These are phyloP conservation scores for Linderina pennispora DNA, from an alignment of 192 early-diverging fungal species.

Conservation along the genomic window DNA sequence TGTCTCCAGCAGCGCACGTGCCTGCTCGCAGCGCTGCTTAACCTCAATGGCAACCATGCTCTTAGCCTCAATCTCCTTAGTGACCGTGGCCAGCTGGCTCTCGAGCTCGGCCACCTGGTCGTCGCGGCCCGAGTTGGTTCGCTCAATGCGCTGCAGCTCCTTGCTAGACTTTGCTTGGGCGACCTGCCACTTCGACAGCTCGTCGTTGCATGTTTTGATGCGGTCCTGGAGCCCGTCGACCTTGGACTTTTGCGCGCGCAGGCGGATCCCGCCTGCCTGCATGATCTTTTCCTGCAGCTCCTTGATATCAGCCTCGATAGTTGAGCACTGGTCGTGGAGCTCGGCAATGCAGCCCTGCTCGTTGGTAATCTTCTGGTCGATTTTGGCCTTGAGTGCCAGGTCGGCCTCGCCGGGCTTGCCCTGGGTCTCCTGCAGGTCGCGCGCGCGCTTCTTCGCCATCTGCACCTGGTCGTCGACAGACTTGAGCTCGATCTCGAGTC, in stretches of 20 bases:
- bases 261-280: constrained; percentile 80
- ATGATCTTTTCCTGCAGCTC: constrained; percentile 84
- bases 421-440: constrained; percentile 24
- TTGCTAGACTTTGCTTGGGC: constrained; percentile 72
- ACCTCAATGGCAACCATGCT: constrained; percentile 43
- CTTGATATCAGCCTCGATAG: constrained; percentile 74
- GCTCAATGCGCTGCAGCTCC: constrained; percentile 61
- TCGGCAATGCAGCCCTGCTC: constrained; percentile 41
- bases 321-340: constrained; percentile 52
- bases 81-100: constrained; percentile 57
- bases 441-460: constrained; percentile 63
- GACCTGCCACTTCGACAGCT: constrained; percentile 66
- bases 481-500: constrained; percentile 68
- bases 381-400: constrained; percentile 27
- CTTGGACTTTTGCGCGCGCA: constrained; percentile 79
- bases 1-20: constrained; percentile 49
- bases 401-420: constrained; percentile 32
- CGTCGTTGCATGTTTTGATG: constrained; percentile 61
- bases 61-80: constrained; percentile 54
- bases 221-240: constrained; percentile 76
- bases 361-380: constrained; percentile 41
- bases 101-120: constrained; percentile 59
- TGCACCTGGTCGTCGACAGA: constrained; percentile 57
- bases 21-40: constrained; percentile 37
- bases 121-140: constrained; percentile 57